These are phyloP conservation scores for Thermothelomyces thermophilus DNA, from an alignment of 2,329 filamentous ascomycete species.

Conservation along the genomic window DNA sequence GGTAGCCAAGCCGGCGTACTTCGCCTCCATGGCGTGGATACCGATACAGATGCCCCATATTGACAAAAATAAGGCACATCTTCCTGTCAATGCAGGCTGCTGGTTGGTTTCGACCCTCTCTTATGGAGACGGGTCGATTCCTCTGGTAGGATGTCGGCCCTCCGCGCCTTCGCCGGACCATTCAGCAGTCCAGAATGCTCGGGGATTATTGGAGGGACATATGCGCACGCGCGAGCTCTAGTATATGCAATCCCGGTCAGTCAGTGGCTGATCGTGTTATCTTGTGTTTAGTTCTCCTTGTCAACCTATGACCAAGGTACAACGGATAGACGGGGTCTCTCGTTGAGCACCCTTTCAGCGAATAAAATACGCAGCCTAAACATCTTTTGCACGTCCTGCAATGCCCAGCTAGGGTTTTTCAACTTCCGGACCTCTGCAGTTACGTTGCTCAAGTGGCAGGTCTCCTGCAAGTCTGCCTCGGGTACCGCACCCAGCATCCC, in stretches of 20 bases:
- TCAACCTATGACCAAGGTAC: slow-evolving; percentile 29
- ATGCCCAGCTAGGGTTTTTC: slow-evolving; percentile 41
- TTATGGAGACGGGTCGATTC: slow-evolving; percentile 18
- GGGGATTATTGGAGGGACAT: slow-evolving; percentile 46
- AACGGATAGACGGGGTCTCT: slow-evolving; percentile 21
- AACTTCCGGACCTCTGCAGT: slow-evolving; percentile 40
- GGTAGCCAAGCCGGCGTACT: slow-evolving; percentile 47
- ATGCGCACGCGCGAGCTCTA: neutral
- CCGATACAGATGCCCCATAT: slow-evolving; percentile 66
- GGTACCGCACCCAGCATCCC: slow-evolving; percentile 33
- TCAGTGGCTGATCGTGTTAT: slow-evolving; percentile 19
- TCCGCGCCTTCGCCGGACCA: slow-evolving; percentile 42
- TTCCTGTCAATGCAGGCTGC: slow-evolving; percentile 25
- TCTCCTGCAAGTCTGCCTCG: slow-evolving; percentile 35
- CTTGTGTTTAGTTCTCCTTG: slow-evolving; percentile 33
- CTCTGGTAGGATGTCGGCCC: slow-evolving; percentile 25
- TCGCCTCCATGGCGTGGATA: slow-evolving; percentile 50
- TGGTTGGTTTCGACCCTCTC: slow-evolving; percentile 31
- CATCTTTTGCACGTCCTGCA: slow-evolving; percentile 42
- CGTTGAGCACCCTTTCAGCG: slow-evolving; percentile 16
- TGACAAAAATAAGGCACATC: slow-evolving; percentile 28
- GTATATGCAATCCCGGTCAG: slow-evolving; percentile 11
- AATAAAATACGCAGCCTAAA: slow-evolving; percentile 28
- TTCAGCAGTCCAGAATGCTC: slow-evolving; percentile 42
- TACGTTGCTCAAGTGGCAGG: slow-evolving; percentile 52